Conservation (phyloP, 2,329 filamentous ascomycete species). For the Alternaria atra region DNA sequence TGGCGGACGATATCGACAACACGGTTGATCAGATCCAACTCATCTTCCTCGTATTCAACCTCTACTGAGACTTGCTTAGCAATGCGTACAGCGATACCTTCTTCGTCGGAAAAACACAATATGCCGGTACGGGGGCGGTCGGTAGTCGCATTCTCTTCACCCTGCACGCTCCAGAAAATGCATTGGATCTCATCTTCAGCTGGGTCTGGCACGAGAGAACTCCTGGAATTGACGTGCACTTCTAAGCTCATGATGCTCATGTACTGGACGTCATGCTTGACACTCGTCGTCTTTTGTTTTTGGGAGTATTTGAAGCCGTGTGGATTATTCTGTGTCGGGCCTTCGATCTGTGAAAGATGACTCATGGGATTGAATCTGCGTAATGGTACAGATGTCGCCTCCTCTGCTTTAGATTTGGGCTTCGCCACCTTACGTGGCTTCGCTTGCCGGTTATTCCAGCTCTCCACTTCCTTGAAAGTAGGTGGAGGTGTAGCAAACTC, state of each 20-base stretch:
- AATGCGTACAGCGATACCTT: constrained; percentile 67
- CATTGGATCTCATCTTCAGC: constrained; percentile 88
- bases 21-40: constrained; percentile 85
- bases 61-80: constrained; percentile 68
- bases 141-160: constrained; percentile 70
- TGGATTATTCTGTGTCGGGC: constrained; percentile 81
- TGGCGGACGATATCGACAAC: constrained; percentile 85
- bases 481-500: constrained; percentile 78
- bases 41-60: constrained; percentile 77
- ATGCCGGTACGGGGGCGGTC: constrained; percentile 72
- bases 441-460: constrained; percentile 67
- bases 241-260: constrained; percentile 98
- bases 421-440: constrained; percentile 22
- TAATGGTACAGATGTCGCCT: constrained; percentile 14
- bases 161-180: constrained; percentile 89
- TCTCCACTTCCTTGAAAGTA: constrained; percentile 70
- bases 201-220: constrained; percentile 83
- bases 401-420: constrained; percentile 10
- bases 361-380: constrained; percentile 31
- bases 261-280: constrained; percentile 86
- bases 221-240: constrained; percentile 87
- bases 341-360: constrained; percentile 82
- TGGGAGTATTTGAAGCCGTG: constrained; percentile 89
- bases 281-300: constrained; percentile 74
- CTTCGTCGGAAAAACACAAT: constrained; percentile 73